Evolutionary conservation across 1,284 basidiomycete species (phyloP).

Genomic region (Sphagnurus paluster): DNA sequence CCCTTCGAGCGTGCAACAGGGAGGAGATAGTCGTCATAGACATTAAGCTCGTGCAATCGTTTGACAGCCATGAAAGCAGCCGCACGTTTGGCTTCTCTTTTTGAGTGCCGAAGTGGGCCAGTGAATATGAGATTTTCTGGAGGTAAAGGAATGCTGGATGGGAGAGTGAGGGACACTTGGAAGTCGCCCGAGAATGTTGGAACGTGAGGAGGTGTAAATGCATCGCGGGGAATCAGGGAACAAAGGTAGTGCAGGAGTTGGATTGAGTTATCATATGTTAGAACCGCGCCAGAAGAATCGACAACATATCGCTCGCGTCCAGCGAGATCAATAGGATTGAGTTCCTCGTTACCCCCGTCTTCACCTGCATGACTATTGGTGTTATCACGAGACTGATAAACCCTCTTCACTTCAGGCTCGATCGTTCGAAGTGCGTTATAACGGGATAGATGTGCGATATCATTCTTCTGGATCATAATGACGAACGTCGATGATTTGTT

Average conservation of each 20-base stretch:
- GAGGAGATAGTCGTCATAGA: slow-evolving; percentile 79
- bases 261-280: slow-evolving; percentile 76
- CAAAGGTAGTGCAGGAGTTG: slow-evolving; percentile 71
- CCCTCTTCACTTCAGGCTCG: slow-evolving; percentile 62
- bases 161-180: slow-evolving; percentile 58
- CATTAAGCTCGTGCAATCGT: slow-evolving; percentile 62
- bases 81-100: slow-evolving; percentile 78
- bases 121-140: slow-evolving; percentile 49
- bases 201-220: slow-evolving; percentile 57
- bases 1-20: slow-evolving; percentile 52
- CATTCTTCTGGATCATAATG: slow-evolving; percentile 71
- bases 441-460: slow-evolving; percentile 50
- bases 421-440: slow-evolving; percentile 59
- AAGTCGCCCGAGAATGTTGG: slow-evolving; percentile 69
- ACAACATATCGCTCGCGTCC: slow-evolving; percentile 73
- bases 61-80: slow-evolving; percentile 77
- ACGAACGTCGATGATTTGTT: slow-evolving; percentile 75
- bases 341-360: slow-evolving; percentile 47
- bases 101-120: slow-evolving; percentile 61
- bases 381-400: slow-evolving; percentile 53
- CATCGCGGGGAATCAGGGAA: slow-evolving; percentile 70
- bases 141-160: slow-evolving; percentile 64
- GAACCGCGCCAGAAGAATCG: slow-evolving; percentile 66
- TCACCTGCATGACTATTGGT: slow-evolving; percentile 38
- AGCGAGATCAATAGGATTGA: slow-evolving; percentile 51